Evolutionary conservation across 2,329 filamentous ascomycete genomes (phyloP).

Genomic region (Exophiala sp.): DNA sequence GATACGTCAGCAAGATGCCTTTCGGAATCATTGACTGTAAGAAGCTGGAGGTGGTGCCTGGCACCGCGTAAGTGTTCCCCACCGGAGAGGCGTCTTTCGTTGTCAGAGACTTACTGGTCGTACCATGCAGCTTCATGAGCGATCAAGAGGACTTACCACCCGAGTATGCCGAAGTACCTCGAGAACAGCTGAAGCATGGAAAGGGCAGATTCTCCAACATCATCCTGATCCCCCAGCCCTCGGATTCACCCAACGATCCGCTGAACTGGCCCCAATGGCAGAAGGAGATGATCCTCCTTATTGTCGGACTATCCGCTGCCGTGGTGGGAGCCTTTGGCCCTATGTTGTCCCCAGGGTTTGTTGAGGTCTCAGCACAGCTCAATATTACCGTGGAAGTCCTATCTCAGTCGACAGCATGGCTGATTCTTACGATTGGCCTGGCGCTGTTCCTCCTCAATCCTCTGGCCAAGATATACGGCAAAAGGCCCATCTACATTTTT

Average conservation of each 20-base stretch:
- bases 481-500: constrained; percentile 39
- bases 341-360: constrained; percentile 48
- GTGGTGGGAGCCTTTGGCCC: constrained; percentile 49
- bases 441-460: constrained; percentile 38
- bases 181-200: constrained; percentile 30
- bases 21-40: constrained; percentile 32
- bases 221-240: constrained; percentile 29
- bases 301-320: constrained; percentile 43
- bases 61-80: constrained; percentile 25
- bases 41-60: constrained; percentile 31
- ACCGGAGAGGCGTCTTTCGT: neutral
- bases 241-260: constrained; percentile 31
- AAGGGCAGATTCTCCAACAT: constrained; percentile 28
- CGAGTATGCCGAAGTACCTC: constrained; percentile 40
- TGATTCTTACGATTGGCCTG: constrained; percentile 31
- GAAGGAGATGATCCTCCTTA: constrained; percentile 44
- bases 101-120: neutral
- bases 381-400: constrained; percentile 24
- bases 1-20: constrained; percentile 24
- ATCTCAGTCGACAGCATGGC: constrained; percentile 19
- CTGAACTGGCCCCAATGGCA: constrained; percentile 38
- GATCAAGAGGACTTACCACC: constrained; percentile 40
- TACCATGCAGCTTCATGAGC: constrained; percentile 25
- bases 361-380: constrained; percentile 37
- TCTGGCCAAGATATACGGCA: constrained; percentile 40